Base-by-base conservation (phyloP, 2,329 filamentous ascomycete species). In the Paecilomyces sp. region DNA sequence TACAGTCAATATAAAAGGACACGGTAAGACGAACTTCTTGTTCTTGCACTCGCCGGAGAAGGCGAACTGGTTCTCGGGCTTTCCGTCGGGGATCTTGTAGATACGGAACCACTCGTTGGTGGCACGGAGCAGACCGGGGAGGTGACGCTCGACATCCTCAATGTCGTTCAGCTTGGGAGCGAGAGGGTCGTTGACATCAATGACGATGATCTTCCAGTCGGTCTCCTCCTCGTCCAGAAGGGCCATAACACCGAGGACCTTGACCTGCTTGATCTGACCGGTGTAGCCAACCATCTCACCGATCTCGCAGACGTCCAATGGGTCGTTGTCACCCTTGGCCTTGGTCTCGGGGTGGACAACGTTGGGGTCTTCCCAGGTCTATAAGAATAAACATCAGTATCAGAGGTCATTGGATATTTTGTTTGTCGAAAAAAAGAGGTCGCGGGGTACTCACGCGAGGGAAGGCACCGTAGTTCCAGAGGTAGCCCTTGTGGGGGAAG, bases 51-150 rank as follows among this genome's bases (percentile, higher is more conserved):
- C 94, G 83, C 94, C 94, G 62, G 92, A 97, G 85, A 99, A 99
- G 73, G 94, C 94, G 75, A 99, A 99, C 83, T 97, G 94, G 88
- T 99, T 99, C 89, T 99, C 94, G 72, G 93, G 92, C 92, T 99
- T 99, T 85, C 94, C 94, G 76, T 99, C 94, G 75, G 94, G 94
- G 81, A 99, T 99, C 86, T 99, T 99, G 89, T 99, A 99, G 87
- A 99, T 99, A 79, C 94, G 92, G 92, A 99, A 99, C 94, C 94
- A 99, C 85, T 99, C 94, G 76, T 99, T 99, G 76, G 93, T 97
- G 75, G 94, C 94, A 69, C 94, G 90, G 77, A 99, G 86, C 62
- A 99, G 91, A 71, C 94, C 94, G 62, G 94, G 94, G 61, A 99
- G 88, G 83, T 97, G 94, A 75, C 93, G 89, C 86, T 99, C 94